These are phyloP conservation scores for Poa annua DNA, from an alignment of 176 grass and related monocot species.

Conservation along the genomic window DNA sequence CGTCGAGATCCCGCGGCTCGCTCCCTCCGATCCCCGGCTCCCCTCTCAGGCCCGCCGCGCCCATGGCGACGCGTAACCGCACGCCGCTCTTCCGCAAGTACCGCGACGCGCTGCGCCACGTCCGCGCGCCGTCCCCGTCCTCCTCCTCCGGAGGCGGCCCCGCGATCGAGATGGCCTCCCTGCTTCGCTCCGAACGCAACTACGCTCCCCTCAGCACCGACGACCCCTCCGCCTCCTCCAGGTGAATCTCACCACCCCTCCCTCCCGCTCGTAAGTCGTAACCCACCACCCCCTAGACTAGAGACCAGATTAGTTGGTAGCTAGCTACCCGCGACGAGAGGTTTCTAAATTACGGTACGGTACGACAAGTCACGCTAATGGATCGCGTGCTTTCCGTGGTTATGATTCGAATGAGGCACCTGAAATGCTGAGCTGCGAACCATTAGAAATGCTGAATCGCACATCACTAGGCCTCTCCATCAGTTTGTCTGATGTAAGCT, in stretches of 20 bases:
- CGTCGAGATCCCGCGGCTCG: constrained; percentile 44
- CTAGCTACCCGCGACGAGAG: neutral
- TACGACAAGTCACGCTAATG: neutral
- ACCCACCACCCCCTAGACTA: neutral
- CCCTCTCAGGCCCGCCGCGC: neutral
- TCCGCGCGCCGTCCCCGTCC: constrained; percentile 58
- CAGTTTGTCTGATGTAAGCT: neutral
- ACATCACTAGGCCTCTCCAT: neutral
- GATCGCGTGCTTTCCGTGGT: neutral
- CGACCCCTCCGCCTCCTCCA: constrained; percentile 73
- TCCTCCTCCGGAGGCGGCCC: constrained; percentile 52
- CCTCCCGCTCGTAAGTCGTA: neutral
- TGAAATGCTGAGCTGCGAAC: constrained; percentile 1
- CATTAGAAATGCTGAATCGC: constrained; percentile 1
- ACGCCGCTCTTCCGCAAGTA: constrained; percentile 92
- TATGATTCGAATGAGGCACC: neutral
- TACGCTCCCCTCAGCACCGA: constrained; percentile 95
- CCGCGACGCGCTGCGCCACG: constrained; percentile 87
- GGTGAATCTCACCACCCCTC: constrained; percentile 38
- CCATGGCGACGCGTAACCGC: constrained; percentile 93
- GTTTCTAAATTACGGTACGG: neutral
- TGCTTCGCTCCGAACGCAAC: constrained; percentile 68
- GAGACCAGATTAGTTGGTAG: constrained; percentile 2
- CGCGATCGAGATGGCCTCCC: constrained; percentile 85
- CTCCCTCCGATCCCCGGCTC: neutral